Conservation (phyloP, 306 rosid species). For the Rosa persica region DNA sequence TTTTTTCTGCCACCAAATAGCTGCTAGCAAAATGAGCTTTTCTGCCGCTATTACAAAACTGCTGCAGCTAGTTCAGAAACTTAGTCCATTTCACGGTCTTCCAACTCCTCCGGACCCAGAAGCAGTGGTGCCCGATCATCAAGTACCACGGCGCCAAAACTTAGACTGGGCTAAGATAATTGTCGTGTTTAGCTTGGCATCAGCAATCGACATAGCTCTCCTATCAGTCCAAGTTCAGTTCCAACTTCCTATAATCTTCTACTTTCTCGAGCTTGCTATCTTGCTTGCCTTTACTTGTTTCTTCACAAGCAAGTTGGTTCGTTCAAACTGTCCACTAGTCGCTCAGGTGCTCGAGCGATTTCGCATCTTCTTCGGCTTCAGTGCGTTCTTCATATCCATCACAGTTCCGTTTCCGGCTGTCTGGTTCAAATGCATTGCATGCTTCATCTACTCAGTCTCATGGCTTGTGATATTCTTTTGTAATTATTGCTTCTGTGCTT, state of each 20-base stretch:
- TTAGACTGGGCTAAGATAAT: constrained; percentile 6
- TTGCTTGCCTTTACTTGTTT: constrained; percentile 17
- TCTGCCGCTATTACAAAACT: background rate
- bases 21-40: background rate
- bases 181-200: constrained; percentile 2
- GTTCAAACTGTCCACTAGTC: background rate
- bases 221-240: background rate
- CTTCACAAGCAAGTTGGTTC: background rate
- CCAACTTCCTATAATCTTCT: background rate
- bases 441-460: background rate
- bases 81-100: background rate
- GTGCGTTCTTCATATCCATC: constrained; percentile 6
- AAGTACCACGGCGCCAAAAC: background rate
- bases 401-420: constrained; percentile 5
- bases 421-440: background rate
- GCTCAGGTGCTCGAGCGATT: constrained; percentile 2
- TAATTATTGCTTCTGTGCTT: too few relatives aligned
- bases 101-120: background rate
- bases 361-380: constrained; percentile 14
- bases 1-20: too few relatives aligned
- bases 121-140: background rate
- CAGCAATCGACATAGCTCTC: background rate
- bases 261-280: background rate
- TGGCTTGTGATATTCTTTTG: background rate
- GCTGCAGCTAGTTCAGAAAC: background rate